Base-by-base conservation (phyloP, 345 rosid genomes). In the Lumnitzera littorea region DNA sequence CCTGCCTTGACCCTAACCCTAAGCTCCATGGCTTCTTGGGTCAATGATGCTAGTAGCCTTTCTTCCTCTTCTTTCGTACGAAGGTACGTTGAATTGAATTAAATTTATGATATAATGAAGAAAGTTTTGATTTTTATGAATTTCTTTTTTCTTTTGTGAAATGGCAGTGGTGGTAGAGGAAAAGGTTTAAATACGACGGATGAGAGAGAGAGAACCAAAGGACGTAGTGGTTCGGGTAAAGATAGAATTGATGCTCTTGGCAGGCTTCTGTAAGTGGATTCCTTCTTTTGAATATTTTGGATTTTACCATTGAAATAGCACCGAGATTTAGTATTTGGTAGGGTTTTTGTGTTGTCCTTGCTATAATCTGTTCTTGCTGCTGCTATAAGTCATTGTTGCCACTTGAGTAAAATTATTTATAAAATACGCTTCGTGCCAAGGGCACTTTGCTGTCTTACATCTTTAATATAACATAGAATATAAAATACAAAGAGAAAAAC, bases 211-310 rank as follows among this genome's bases (percentile, higher is more conserved):
- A 67, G 79, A 71, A 67, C 82, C 12, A 77, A 74, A 27, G 87
- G 86, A 5, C 71, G 74, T 15, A 76, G 83, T 47, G 78, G 82
- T 5, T 57, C 76, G 17, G 67, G 85, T 51, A 80, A 72, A 61
- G 95, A 85, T 69, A 87, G 64, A 66, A 79, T 89, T 43, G 87
- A 85, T 72, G 84, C 95, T 10, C 96, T 89, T 74, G 99, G 99
- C 58, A 74, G 97, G 72, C 87, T 94, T 13, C 55, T 94, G 99
- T 87, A 74, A 90, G 90, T 57, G 50, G 11, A 4, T 43, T 41
- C 31, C 1, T 46, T 13, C 16, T 15, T 20, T 27, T 13, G 43
- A 23, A 43, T 50, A 24, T 13, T 7, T 46, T 58, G 43, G 57
- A 46, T 10, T n/a, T 4, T 15, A 25, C 20, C 43, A 36, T 36